Evolutionary conservation across 2,329 filamentous ascomycete species (phyloP).

Genomic region (Phyllosticta capitalensis): DNA sequence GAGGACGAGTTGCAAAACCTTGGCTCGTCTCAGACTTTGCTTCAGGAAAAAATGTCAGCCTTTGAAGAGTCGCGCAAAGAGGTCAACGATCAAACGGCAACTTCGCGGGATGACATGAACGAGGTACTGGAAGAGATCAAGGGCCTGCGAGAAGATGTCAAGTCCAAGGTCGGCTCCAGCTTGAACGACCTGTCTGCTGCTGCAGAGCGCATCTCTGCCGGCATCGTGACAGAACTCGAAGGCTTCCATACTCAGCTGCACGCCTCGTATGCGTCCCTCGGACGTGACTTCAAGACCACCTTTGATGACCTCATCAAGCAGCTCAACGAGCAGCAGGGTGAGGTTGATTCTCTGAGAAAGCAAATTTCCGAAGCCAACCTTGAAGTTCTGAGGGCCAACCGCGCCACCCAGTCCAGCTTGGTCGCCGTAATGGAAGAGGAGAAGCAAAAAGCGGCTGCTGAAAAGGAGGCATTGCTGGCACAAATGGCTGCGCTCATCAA

Average conservation of each 20-base stretch:
- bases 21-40: constrained; percentile 56
- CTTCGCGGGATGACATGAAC: constrained; percentile 78
- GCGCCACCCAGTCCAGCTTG: constrained; percentile 55
- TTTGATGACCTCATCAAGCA: constrained; percentile 75
- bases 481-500: constrained; percentile 74
- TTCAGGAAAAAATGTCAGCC: constrained; percentile 57
- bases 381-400: constrained; percentile 58
- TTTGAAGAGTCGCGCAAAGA: constrained; percentile 61
- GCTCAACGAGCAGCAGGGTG: constrained; percentile 64
- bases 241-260: constrained; percentile 78
- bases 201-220: constrained; percentile 79
- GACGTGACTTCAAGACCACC: constrained; percentile 73
- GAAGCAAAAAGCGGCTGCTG: constrained; percentile 58
- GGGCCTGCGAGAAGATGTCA: constrained; percentile 78
- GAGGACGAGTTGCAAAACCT: constrained; percentile 63
- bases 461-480: constrained; percentile 62
- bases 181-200: constrained; percentile 73
- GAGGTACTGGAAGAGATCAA: constrained; percentile 87
- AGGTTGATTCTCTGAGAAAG: constrained; percentile 62
- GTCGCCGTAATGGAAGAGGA: constrained; percentile 67
- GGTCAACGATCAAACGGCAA: constrained; percentile 56
- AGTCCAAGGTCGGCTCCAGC: constrained; percentile 74
- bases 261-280: constrained; percentile 71
- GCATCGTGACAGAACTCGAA: constrained; percentile 76
- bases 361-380: constrained; percentile 64